A percentile compares a stretch with the other conserved stretches of the same genome.
Conservation (phyloP, 306 rosid genomes). For the Fragaria ananassa region DNA sequence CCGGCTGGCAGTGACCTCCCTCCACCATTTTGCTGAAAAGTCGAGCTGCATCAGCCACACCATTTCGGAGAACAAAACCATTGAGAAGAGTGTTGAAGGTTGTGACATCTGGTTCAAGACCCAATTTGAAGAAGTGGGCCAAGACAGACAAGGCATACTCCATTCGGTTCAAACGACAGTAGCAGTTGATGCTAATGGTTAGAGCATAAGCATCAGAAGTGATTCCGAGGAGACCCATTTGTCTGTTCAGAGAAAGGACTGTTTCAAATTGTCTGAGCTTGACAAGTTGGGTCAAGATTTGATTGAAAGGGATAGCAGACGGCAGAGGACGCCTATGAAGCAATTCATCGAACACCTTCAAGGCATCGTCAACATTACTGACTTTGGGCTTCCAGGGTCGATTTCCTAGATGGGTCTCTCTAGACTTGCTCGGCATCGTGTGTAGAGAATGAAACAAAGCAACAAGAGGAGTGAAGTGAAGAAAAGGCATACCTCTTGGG, state of each 20-base stretch:
- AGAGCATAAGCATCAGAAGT: conserved; percentile 21
- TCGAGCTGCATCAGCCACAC: neutral
- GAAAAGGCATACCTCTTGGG: no score
- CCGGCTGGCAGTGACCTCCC: conserved; percentile 11
- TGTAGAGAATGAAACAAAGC: no score
- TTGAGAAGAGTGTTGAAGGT: conserved; percentile 28
- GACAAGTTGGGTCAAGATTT: no score
- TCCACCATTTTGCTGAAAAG: neutral
- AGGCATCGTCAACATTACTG: no score
- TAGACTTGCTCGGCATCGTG: no score
- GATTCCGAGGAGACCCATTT: conserved; percentile 5
- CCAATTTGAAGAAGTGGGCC: conserved; percentile 30
- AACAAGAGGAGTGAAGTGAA: no score
- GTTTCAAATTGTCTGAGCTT: no score
- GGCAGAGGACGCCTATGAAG: no score
- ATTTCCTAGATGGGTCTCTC: no score
- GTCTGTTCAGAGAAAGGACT: conserved; percentile 18
- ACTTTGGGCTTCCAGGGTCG: no score
- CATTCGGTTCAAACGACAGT: conserved; percentile 13
- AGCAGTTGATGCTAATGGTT: conserved; percentile 37
- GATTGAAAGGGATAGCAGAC: no score
- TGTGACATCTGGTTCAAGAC: conserved; percentile 3
- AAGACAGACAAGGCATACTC: conserved; percentile 18
- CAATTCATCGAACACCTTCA: no score
- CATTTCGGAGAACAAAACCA: conserved; percentile 26